Percentiles rank a stretch among this genome's conserved stretches.
Conservation (phyloP, 805 yeast species). For the Metschnikowia vanudenii region DNA sequence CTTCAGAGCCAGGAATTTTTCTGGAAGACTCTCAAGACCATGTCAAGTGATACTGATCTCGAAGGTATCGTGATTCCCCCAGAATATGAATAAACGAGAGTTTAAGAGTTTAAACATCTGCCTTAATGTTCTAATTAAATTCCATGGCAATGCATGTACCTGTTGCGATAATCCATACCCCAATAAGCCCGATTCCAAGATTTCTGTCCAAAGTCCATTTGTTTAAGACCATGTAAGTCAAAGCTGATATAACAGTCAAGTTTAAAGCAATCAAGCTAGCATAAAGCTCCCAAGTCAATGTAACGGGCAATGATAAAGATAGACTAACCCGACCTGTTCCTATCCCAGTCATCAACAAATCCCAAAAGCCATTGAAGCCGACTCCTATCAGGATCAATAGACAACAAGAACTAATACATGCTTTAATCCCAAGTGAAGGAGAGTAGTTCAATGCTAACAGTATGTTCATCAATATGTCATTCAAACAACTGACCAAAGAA, state of each 20-base stretch:
- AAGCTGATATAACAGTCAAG: conserved; percentile 21
- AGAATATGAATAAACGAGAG: neutral
- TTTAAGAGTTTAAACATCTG: neutral
- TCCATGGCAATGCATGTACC: conserved; percentile 6
- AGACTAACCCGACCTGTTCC: conserved; percentile 2
- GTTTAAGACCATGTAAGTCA: conserved; percentile 31
- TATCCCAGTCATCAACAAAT: conserved; percentile 19
- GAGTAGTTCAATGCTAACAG: conserved; percentile 43
- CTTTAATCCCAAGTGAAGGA: conserved; percentile 44
- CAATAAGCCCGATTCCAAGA: conserved; percentile 23
- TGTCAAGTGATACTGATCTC: conserved; percentile 1
- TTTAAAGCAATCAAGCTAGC: conserved; percentile 28
- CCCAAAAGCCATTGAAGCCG: conserved; percentile 44
- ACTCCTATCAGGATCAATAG: conserved; percentile 49
- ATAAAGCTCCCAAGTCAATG: conserved; percentile 24
- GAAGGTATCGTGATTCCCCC: conserved; percentile 1
- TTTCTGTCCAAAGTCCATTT: conserved; percentile 34
- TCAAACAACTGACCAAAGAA: conserved; percentile 51
- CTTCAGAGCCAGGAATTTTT: neutral
- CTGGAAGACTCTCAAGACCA: conserved; percentile 1
- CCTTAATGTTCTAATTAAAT: neutral
- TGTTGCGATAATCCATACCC: conserved; percentile 9
- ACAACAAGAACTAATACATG: conserved; percentile 56
- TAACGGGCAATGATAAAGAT: conserved; percentile 19
- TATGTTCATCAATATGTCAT: conserved; percentile 50